phyloP scores from a whole-genome alignment of 1,139 yeast species.

The Yamadazyma sp. region DNA sequence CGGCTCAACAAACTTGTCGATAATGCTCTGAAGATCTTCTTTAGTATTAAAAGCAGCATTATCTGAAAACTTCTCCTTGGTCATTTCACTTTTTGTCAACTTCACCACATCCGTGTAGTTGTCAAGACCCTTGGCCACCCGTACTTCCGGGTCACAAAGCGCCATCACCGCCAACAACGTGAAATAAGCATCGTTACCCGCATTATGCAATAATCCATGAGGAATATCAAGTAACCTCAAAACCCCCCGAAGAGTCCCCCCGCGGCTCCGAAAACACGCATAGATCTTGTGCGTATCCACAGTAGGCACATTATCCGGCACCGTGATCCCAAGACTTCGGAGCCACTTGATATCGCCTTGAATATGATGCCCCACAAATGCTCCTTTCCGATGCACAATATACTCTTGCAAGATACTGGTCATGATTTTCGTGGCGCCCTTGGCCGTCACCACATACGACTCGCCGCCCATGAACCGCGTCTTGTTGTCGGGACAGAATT shows the following conservation, averaged over 20 bases:
- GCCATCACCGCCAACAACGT: conserved; percentile 58
- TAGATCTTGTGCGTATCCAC: conserved; percentile 60
- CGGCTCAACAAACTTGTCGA: neutral
- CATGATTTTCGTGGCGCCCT: conserved; percentile 39
- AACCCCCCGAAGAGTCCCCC: conserved; percentile 53
- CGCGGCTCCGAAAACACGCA: conserved; percentile 39
- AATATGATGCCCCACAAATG: conserved; percentile 71
- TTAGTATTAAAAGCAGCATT: conserved; percentile 5
- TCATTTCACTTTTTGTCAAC: conserved; percentile 4
- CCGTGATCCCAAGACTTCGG: conserved; percentile 40
- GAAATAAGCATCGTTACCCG: conserved; percentile 79
- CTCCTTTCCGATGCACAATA: conserved; percentile 23
- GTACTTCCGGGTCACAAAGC: conserved; percentile 50
- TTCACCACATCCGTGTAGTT: conserved; percentile 14
- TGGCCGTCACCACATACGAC: conserved; percentile 42
- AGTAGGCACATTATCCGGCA: conserved; percentile 32
- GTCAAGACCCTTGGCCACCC: conserved; percentile 20
- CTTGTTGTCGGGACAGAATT: conserved; percentile 65
- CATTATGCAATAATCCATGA: conserved; percentile 71
- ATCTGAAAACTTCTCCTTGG: conserved; percentile 14
- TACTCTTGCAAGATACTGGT: conserved; percentile 44
- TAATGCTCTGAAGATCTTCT: neutral
- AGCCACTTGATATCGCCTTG: conserved; percentile 62
- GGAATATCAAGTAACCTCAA: conserved; percentile 58
- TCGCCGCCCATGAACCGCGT: conserved; percentile 57